Evolutionary conservation across 805 yeast species (phyloP).

Genomic region (Yarrowia sp.): DNA sequence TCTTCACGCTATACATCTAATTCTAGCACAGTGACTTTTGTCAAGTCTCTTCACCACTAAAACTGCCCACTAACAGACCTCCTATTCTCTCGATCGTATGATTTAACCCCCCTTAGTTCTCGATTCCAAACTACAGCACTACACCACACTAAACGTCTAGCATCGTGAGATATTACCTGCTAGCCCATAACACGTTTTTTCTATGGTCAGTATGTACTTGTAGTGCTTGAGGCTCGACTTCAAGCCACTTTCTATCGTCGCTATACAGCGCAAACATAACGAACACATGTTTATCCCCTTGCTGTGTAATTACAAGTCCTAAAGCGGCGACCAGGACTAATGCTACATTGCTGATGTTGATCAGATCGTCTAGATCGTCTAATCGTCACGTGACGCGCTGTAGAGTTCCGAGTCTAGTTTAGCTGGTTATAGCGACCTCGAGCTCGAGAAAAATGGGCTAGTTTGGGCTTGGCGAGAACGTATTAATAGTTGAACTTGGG

Average conservation of each 20-base stretch:
- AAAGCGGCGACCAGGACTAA: not conserved
- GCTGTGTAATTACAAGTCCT: not conserved
- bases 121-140: too few relatives aligned
- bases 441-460: not conserved
- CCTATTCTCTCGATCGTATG: too few relatives aligned
- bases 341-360: not conserved
- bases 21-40: too few relatives aligned
- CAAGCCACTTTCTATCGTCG: not conserved
- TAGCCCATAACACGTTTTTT: not conserved
- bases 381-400: constrained; percentile 1
- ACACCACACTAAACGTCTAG: too few relatives aligned
- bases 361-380: not conserved
- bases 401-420: not conserved
- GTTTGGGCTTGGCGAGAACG: too few relatives aligned
- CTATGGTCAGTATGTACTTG: not conserved
- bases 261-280: not conserved
- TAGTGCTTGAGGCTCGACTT: too few relatives aligned
- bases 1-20: too few relatives aligned
- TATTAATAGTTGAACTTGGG: too few relatives aligned
- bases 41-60: too few relatives aligned
- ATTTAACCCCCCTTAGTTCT: too few relatives aligned
- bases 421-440: not conserved
- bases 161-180: not conserved
- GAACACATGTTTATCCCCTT: not conserved
- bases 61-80: too few relatives aligned